Conservation (phyloP, 1,284 basidiomycete species). For the Rhodotorula sp. region DNA sequence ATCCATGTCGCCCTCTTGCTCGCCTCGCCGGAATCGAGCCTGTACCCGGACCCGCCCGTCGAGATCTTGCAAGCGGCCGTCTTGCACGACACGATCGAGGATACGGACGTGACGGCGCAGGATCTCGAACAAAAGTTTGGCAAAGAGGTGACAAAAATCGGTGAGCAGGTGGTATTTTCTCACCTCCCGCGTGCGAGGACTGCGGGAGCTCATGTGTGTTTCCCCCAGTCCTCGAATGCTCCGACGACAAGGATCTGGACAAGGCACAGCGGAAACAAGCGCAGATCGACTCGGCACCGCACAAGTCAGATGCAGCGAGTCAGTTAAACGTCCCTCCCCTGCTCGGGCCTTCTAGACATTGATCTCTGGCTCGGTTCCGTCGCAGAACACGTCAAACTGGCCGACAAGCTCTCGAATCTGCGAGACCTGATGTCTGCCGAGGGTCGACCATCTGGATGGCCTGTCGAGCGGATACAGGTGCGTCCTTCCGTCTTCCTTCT, state of each 20-base stretch:
- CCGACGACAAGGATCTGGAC: slow-evolving; percentile 21
- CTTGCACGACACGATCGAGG: slow-evolving; percentile 53
- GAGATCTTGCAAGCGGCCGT: slow-evolving; percentile 49
- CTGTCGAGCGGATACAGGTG: slow-evolving; percentile 21
- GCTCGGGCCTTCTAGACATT: too few relatives aligned
- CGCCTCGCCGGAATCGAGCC: background rate
- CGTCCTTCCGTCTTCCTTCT: background rate
- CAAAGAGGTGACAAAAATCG: slow-evolving; percentile 49
- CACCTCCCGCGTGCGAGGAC: too few relatives aligned
- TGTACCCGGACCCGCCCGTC: slow-evolving; percentile 17
- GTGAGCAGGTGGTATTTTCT: slow-evolving; percentile 31
- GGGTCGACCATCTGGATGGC: slow-evolving; percentile 48
- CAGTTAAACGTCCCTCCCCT: background rate
- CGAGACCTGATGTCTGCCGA: slow-evolving; percentile 49
- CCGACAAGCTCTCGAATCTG: slow-evolving; percentile 53
- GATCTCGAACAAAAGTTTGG: slow-evolving; percentile 48
- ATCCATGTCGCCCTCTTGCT: slow-evolving; percentile 33
- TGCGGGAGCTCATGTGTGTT: background rate
- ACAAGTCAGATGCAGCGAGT: slow-evolving; percentile 48
- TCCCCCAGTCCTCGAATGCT: slow-evolving; percentile 26
- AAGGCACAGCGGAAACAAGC: slow-evolving; percentile 47
- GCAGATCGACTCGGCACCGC: slow-evolving; percentile 49
- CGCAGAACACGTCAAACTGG: slow-evolving; percentile 47
- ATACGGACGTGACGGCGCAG: slow-evolving; percentile 50
- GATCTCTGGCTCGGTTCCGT: background rate